phyloP scores from a whole-genome alignment of 2,329 filamentous ascomycete species.

The Fusarium xyrophilum region DNA sequence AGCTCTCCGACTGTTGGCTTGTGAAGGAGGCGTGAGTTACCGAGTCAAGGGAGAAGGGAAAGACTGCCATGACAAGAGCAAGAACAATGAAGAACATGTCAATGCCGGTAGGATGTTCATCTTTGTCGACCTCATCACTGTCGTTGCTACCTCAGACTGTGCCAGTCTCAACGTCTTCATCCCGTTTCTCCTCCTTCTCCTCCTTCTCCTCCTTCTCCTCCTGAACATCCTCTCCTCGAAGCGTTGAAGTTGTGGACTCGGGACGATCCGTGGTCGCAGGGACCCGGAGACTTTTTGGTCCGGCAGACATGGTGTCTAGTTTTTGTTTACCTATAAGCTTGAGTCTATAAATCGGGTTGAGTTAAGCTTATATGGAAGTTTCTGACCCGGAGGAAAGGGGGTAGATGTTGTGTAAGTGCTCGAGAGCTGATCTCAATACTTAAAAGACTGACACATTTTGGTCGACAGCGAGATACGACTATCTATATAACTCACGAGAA shows the following conservation, averaged over 20 bases:
- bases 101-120: conserved; percentile 50
- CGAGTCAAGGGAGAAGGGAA: conserved; percentile 58
- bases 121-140: conserved; percentile 34
- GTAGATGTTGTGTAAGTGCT: conserved; percentile 5
- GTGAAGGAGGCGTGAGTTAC: conserved; percentile 38
- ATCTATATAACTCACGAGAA: conserved; percentile 33
- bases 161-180: conserved; percentile 35
- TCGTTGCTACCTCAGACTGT: conserved; percentile 32
- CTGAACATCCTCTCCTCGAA: conserved; percentile 40
- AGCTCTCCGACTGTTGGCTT: not conserved
- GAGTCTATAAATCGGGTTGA: not conserved
- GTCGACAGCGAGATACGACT: conserved; percentile 9
- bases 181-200: conserved; percentile 38
- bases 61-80: conserved; percentile 56
- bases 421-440: conserved; percentile 13
- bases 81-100: conserved; percentile 54
- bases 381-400: not conserved
- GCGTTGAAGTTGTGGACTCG: conserved; percentile 42
- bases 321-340: not conserved
- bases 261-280: conserved; percentile 34
- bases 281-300: conserved; percentile 33
- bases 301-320: conserved; percentile 19
- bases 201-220: conserved; percentile 46
- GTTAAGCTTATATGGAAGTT: conserved; percentile 25
- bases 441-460: conserved; percentile 5